Conservation (phyloP, 1,139 yeast species). For the Lodderomyces beijingensis region DNA sequence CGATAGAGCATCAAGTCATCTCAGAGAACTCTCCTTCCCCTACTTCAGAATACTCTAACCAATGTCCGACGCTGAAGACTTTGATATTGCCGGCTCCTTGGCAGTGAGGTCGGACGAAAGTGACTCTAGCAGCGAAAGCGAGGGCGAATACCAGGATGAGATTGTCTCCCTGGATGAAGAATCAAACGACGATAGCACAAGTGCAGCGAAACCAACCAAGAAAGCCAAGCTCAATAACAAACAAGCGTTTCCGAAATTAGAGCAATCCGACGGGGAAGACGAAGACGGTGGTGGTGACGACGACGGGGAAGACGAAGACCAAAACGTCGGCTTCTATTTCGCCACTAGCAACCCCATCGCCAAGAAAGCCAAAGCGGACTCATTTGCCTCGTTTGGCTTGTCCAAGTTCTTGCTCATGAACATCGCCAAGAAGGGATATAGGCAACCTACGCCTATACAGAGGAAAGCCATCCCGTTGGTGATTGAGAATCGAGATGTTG, state of each 20-base stretch:
- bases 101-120: constrained; percentile 26
- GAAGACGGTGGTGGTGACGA: constrained; percentile 39
- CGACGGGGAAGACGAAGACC: constrained; percentile 39
- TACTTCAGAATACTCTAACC: too few relatives aligned
- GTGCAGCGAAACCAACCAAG: constrained; percentile 17
- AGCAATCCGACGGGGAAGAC: constrained; percentile 51
- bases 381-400: constrained; percentile 88
- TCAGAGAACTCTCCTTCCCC: too few relatives aligned
- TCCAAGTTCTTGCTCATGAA: constrained; percentile 67
- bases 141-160: constrained; percentile 53
- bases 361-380: constrained; percentile 71
- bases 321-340: constrained; percentile 24
- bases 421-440: constrained; percentile 80
- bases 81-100: constrained; percentile 64
- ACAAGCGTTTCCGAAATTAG: constrained; percentile 57
- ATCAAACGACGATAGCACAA: constrained; percentile 17
- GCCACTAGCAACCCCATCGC: constrained; percentile 41
- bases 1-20: too few relatives aligned
- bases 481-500: constrained; percentile 86
- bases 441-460: constrained; percentile 97
- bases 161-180: constrained; percentile 50
- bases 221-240: constrained; percentile 14
- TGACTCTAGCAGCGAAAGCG: constrained; percentile 29
- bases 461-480: constrained; percentile 90
- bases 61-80: constrained; percentile 61